phyloP scores from a whole-genome alignment of 352 stramenopile species.

The Globisporangium orthogonon region DNA sequence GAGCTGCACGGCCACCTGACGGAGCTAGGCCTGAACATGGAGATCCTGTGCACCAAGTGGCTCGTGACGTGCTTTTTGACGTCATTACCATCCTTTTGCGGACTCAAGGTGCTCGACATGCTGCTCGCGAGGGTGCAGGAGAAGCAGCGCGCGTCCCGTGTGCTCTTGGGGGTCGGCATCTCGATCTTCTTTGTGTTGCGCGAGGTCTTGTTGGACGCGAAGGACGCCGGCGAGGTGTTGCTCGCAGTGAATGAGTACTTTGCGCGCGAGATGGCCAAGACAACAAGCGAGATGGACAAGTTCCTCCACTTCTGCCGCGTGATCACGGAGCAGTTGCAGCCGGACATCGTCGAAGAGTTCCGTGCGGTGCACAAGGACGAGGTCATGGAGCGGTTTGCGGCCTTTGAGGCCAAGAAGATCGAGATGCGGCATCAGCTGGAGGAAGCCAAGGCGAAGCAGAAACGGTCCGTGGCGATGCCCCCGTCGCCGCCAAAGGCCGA shows the following conservation, averaged over 20 bases:
- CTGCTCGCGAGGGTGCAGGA: slow-evolving; percentile 52
- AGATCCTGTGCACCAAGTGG: slow-evolving; percentile 86
- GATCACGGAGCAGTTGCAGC: slow-evolving; percentile 67
- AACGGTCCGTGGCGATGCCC: slow-evolving; percentile 29
- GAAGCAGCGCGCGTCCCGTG: slow-evolving; percentile 57
- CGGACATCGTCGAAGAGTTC: slow-evolving; percentile 67
- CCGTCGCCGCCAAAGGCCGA: slow-evolving; percentile 54
- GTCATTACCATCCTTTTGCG: slow-evolving; percentile 56
- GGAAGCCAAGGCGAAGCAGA: slow-evolving; percentile 50
- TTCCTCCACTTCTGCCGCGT: slow-evolving; percentile 58
- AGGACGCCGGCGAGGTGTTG: slow-evolving; percentile 75
- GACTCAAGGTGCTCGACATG: slow-evolving; percentile 80
- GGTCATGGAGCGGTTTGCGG: slow-evolving; percentile 73
- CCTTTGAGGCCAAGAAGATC: slow-evolving; percentile 81
- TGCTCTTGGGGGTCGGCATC: slow-evolving; percentile 67
- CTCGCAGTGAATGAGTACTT: slow-evolving; percentile 79
- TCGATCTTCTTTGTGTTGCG: slow-evolving; percentile 74
- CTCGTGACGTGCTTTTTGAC: slow-evolving; percentile 85
- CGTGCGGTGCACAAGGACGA: slow-evolving; percentile 73
- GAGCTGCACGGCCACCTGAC: slow-evolving; percentile 66
- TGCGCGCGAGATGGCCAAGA: slow-evolving; percentile 60
- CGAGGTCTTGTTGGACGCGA: slow-evolving; percentile 46
- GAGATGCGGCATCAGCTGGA: slow-evolving; percentile 81
- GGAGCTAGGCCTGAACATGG: slow-evolving; percentile 79
- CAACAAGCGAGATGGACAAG: slow-evolving; percentile 56